These are phyloP conservation scores for Abrus precatorius DNA, from an alignment of 306 rosid species.

Conservation along the genomic window DNA sequence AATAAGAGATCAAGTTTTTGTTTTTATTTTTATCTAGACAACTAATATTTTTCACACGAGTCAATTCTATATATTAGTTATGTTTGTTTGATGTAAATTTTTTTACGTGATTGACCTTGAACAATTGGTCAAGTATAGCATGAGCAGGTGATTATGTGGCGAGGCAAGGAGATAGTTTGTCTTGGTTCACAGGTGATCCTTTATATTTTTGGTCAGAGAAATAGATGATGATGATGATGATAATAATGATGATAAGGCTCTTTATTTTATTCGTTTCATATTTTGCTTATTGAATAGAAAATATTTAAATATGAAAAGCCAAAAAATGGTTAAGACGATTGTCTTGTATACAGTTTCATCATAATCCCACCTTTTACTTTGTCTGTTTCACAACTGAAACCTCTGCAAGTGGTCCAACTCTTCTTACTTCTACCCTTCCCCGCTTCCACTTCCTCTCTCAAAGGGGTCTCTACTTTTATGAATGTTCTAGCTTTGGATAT, in stretches of 20 bases:
- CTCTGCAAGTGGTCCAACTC: constrained; percentile 51
- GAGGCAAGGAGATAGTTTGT: constrained; percentile 38
- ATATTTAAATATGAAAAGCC: not conserved
- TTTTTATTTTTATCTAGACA: too few relatives aligned
- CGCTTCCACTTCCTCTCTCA: constrained; percentile 30
- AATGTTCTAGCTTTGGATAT: constrained; percentile 40
- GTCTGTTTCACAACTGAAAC: constrained; percentile 76
- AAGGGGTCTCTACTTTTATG: constrained; percentile 6
- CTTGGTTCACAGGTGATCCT: constrained; percentile 64
- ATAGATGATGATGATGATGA: constrained; percentile 15
- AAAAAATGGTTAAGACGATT: constrained; percentile 19
- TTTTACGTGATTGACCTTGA: not conserved
- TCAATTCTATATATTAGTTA: too few relatives aligned
- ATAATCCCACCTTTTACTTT: constrained; percentile 59
- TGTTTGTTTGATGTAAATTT: not conserved
- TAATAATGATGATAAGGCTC: constrained; percentile 35
- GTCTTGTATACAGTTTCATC: constrained; percentile 48
- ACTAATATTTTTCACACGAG: too few relatives aligned
- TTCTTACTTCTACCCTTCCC: constrained; percentile 46
- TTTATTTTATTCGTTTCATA: constrained; percentile 36
- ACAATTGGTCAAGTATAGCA: not conserved
- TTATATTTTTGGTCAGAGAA: constrained; percentile 30
- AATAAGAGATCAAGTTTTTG: too few relatives aligned
- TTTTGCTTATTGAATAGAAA: not conserved
- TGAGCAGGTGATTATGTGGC: not conserved